A percentile compares a stretch with the other conserved stretches of the same genome.
Conservation (phyloP, 2,329 filamentous ascomycete species). For the Apiospora rasikravindrae region DNA sequence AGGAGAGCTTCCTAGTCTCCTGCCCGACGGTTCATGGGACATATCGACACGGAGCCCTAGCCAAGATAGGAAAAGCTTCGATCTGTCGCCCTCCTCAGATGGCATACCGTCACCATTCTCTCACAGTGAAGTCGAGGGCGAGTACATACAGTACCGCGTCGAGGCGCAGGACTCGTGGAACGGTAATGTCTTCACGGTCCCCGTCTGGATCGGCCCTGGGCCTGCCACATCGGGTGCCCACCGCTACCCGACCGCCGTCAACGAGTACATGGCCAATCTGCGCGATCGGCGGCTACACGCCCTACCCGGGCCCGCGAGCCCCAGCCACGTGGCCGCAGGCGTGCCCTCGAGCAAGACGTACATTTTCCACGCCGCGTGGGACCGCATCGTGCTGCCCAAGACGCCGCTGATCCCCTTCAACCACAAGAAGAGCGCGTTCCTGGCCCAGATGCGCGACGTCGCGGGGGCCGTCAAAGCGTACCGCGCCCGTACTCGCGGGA, state of each 20-base stretch:
- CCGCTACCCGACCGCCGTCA: conserved; percentile 43
- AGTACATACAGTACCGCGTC: conserved; percentile 35
- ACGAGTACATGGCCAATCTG: conserved; percentile 54
- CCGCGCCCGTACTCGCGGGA: conserved; percentile 33
- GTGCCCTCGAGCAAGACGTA: conserved; percentile 48
- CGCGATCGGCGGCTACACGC: conserved; percentile 42
- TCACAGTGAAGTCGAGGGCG: conserved; percentile 30
- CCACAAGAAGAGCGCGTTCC: conserved; percentile 23
- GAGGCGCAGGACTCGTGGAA: conserved; percentile 35
- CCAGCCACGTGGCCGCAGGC: conserved; percentile 55
- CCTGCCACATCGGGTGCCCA: conserved; percentile 32
- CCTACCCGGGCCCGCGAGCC: conserved; percentile 51
- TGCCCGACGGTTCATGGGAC: conserved; percentile 39
- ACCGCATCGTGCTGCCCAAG: conserved; percentile 49
- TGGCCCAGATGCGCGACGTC: conserved; percentile 33
- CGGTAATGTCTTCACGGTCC: conserved; percentile 36
- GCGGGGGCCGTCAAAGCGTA: conserved; percentile 38
- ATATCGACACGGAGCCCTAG: conserved; percentile 25
- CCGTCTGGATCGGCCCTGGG: conserved; percentile 53
- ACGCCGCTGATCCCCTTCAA: conserved; percentile 25
- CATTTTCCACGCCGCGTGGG: conserved; percentile 60
- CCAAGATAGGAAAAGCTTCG: neutral
- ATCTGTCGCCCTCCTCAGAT: neutral
- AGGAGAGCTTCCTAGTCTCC: conserved; percentile 44
- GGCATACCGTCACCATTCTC: neutral